Evolutionary conservation across 306 rosid species (phyloP), one percentile per base, ranked within the genome.

Genomic region (Glycine tomentella): DNA sequence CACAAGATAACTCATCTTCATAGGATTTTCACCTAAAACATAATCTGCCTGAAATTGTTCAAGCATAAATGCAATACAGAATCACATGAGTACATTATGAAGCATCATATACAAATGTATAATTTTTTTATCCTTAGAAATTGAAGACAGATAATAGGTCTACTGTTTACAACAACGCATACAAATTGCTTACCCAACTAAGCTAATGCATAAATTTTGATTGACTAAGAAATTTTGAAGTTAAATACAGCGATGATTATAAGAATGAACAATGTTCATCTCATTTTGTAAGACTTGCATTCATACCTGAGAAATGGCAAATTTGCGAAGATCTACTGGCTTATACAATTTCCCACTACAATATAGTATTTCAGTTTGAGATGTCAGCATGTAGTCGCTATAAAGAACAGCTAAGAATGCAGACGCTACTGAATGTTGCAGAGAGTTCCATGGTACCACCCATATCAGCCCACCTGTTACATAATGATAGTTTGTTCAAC

Each of bases 321-420:
- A 90, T 55, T 84, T 84, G 25, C 92, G 92, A 64, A 92, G 88
- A 86, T 89, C 92, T 17, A 5, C 25, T 2, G 92, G 91, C 33
- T 62, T 81, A 72, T 76, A 91, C 62, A 87, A 52, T 78, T 74
- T 80, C 2, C 92, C 90, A 31, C 80, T 72, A 74, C 95, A 91
- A 72, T 85, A 90, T 15, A 92, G 76, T 20, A 62, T 56, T 79
- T 86, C 87, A 8, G 88, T 89, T 69, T 84, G 77, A 33, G 91
- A 89, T 40, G 90, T 77, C 7, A 77, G 64, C 94, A 91, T 89
- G 88, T 92, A 89, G 84, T 91, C 94, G n/a, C 95, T 87, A 52
- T 81, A 89, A 31, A 91, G 82, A 85, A 89, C 83, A 25, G 95
- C 82, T 59, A 92, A 85, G 84, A 92, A 92, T 53, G 95, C 88